These are phyloP conservation scores for Sporormia fimetaria DNA, from an alignment of 495 filamentous ascomycete species.

Conservation along the genomic window DNA sequence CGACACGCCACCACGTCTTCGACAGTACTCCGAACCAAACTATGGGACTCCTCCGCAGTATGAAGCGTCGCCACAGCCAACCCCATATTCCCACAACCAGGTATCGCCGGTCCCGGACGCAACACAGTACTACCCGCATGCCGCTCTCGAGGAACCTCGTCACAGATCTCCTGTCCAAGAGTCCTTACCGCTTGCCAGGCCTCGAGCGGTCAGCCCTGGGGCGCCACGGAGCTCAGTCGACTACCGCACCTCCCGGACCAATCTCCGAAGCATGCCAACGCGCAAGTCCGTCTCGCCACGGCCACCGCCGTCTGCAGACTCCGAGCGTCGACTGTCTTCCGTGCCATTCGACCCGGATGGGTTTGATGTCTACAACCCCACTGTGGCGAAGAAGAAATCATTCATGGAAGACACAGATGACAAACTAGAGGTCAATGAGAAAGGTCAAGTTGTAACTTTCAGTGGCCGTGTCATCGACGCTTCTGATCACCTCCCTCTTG, in stretches of 20 bases:
- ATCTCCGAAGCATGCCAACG: constrained; percentile 44
- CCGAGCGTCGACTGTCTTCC: constrained; percentile 43
- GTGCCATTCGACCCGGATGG: constrained; percentile 85
- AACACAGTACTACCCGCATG: constrained; percentile 17
- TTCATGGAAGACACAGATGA: constrained; percentile 7
- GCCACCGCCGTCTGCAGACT: constrained; percentile 43
- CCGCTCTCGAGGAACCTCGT: constrained; percentile 18
- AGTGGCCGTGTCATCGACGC: constrained; percentile 85
- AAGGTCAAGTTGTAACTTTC: constrained; percentile 54
- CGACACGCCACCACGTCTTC: constrained; percentile 15
- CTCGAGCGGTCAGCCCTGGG: constrained; percentile 41
- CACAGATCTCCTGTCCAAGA: constrained; percentile 20
- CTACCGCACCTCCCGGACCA: constrained; percentile 11
- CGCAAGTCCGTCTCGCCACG: constrained; percentile 71
- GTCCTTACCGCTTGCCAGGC: constrained; percentile 30
- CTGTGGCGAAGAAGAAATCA: constrained; percentile 3
- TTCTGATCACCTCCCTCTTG: constrained; percentile 81
- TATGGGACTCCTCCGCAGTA: constrained; percentile 20
- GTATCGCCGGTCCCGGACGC: constrained; percentile 3
- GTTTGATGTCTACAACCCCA: constrained; percentile 64
- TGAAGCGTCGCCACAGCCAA: constrained; percentile 24
- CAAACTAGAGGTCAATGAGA: constrained; percentile 20
- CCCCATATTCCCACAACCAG: constrained; percentile 26
- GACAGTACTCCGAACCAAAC: constrained; percentile 14
- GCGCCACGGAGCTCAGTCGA: constrained; percentile 2